Conservation (phyloP, 2,329 filamentous ascomycete species). For the Neopestalotiopsis sp. region DNA sequence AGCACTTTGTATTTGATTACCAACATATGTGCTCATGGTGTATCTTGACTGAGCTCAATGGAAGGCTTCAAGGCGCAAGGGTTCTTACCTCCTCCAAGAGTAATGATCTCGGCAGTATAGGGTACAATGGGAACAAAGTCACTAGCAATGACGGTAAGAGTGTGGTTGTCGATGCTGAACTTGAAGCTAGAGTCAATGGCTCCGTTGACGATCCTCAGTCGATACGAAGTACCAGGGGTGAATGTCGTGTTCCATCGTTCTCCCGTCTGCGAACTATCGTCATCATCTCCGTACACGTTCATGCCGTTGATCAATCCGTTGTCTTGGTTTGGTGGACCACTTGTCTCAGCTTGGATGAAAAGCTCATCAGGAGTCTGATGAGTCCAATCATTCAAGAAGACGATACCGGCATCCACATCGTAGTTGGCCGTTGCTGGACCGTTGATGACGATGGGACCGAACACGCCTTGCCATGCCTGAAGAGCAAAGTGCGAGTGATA, state of each 20-base stretch:
- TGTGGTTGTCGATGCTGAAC: slow-evolving; percentile 62
- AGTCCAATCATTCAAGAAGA: slow-evolving; percentile 65
- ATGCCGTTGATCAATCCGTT: not conserved
- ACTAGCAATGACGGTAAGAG: slow-evolving; percentile 59
- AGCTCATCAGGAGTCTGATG: slow-evolving; percentile 41
- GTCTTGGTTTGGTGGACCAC: not conserved
- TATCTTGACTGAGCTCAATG: not conserved
- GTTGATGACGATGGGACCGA: slow-evolving; percentile 64
- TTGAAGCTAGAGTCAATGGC: slow-evolving; percentile 49
- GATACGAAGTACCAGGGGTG: not conserved
- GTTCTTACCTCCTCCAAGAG: slow-evolving; percentile 32
- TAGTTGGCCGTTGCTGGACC: slow-evolving; percentile 63
- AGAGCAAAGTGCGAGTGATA: slow-evolving; percentile 65
- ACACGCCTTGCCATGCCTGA: slow-evolving; percentile 54
- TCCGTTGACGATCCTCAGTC: slow-evolving; percentile 48
- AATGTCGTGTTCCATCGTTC: not conserved
- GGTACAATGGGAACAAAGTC: slow-evolving; percentile 64
- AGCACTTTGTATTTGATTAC: slow-evolving; percentile 6
- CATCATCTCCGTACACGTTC: slow-evolving; percentile 32
- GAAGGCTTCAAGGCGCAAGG: not conserved
- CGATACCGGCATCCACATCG: slow-evolving; percentile 64
- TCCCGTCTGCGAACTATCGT: not conserved
- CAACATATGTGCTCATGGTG: no score
- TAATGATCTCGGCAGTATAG: slow-evolving; percentile 51
- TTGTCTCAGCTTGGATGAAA: not conserved